Base-by-base conservation (phyloP, 1,139 yeast genomes). In the Scheffersomyces cryptocercus region DNA sequence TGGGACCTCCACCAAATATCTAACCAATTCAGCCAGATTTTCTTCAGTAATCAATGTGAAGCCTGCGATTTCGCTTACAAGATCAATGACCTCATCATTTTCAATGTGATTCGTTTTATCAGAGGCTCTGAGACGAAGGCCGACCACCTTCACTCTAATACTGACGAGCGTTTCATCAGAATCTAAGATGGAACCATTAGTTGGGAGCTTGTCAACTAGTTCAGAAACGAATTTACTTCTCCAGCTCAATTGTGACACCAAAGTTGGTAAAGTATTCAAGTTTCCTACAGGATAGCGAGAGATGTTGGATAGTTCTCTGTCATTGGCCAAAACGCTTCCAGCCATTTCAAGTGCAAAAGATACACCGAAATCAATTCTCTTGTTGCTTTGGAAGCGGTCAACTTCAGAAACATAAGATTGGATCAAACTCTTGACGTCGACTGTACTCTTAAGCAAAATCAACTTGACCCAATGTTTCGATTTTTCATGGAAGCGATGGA, bases 271-370 rank as follows among this genome's bases (percentile, higher is more conserved):
- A 1, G 89, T 79, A 55, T 84, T 81, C 47, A 77, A 77, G 14
- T 43, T 43, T 11, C 50, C 50, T 10, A 54, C 46, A 41, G 60
- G 59, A 35, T 60, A 51, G 43, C 59, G 58, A 1, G 69, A 54
- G 43, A 70, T 65, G 37, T 62, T 60, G 8, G 68, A 54, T 41
- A 77, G 64, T 53, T 85, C 91, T 47, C 81, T 73, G 54, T 89
- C 95, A 36, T 75, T 75, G 20, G 84, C 74, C 13, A 84, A 68
- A 16, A 88, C 79, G 5, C 79, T 65, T 2, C 95, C 93, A 1
- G 96, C 95, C 83, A 89, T 79, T 53, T 88, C 95, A 49, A 90
- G 69, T 0, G 98, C 98, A 73, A 93, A 88, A 0, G 95, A 84
- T 43, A 88, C 85, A 36, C 97, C 98, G 59, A 79, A 83, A 45